Evolutionary conservation across 2,329 filamentous ascomycete genomes (phyloP).

Genomic region (Knoxdaviesia capensis): DNA sequence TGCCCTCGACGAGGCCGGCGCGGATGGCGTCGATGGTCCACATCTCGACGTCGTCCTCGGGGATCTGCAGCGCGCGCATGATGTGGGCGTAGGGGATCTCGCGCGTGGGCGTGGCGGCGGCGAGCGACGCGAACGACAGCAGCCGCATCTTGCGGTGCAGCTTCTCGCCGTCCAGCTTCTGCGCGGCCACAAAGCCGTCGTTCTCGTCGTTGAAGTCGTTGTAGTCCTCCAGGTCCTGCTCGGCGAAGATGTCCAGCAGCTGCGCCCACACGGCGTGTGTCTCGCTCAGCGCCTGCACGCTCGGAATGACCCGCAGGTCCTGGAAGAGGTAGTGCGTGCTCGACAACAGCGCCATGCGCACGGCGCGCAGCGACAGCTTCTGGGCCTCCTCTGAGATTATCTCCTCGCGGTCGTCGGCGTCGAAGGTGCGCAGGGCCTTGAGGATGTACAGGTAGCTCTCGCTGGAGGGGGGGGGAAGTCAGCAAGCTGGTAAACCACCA

Average conservation of each 20-base stretch:
- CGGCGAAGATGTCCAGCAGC: constrained; percentile 85
- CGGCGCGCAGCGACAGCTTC: constrained; percentile 34
- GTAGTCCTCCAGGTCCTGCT: constrained; percentile 87
- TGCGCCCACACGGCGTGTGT: constrained; percentile 74
- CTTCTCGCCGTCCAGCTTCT: constrained; percentile 49
- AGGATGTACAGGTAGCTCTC: constrained; percentile 48
- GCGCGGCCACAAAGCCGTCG: constrained; percentile 61
- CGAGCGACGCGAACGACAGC: constrained; percentile 76
- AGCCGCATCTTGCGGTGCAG: constrained; percentile 93
- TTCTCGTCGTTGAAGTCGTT: constrained; percentile 90
- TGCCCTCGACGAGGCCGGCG: constrained; percentile 85
- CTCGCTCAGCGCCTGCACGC: constrained; percentile 70
- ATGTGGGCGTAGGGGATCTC: constrained; percentile 80
- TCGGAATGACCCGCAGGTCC: constrained; percentile 63
- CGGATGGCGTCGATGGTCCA: constrained; percentile 99
- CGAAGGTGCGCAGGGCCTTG: constrained; percentile 40
- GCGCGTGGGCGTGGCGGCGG: constrained; percentile 63
- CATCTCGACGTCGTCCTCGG: constrained; percentile 73
- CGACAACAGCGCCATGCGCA: constrained; percentile 32
- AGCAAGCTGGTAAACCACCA: not conserved
- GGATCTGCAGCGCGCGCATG: constrained; percentile 65
- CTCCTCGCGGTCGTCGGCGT: constrained; percentile 32
- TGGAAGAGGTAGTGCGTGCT: constrained; percentile 48
- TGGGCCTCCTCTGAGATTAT: constrained; percentile 38
- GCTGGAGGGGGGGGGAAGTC: constrained; percentile 12